Conservation (phyloP, 2,329 filamentous ascomycete genomes). For the Paraphaeosphaeria minitans region DNA sequence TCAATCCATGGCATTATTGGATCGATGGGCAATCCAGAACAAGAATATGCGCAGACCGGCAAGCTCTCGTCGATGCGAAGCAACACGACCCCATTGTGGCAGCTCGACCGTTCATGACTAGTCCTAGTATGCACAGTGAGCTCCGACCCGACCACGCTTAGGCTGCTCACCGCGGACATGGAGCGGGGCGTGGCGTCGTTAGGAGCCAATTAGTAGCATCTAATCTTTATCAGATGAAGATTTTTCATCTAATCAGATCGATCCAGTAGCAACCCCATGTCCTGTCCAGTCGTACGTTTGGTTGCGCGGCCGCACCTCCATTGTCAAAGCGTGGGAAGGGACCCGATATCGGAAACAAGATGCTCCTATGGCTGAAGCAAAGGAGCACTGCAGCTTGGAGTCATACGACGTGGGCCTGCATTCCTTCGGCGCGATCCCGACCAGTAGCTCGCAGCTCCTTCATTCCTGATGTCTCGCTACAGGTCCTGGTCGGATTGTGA, state of each 20-base stretch:
- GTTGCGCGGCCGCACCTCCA: background rate
- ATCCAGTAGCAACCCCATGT: background rate
- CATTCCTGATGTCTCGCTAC: background rate
- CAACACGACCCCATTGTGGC: background rate
- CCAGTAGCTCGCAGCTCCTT: background rate
- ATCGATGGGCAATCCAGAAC: background rate
- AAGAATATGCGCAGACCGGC: slow-evolving; percentile 5
- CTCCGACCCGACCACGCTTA: background rate
- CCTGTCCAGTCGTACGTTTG: slow-evolving; percentile 1
- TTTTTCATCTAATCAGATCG: slow-evolving; percentile 19
- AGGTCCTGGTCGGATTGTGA: background rate
- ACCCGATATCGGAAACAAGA: slow-evolving; percentile 3
- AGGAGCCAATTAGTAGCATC: slow-evolving; percentile 4
- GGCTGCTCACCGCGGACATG: slow-evolving; percentile 7
- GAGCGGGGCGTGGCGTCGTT: background rate
- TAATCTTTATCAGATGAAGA: slow-evolving; percentile 18
- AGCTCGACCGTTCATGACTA: background rate
- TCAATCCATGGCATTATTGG: background rate
- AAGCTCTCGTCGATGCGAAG: background rate
- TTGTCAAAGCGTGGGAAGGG: background rate
- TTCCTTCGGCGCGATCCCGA: background rate
- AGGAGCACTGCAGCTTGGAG: background rate
- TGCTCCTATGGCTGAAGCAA: background rate
- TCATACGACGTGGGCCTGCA: background rate
- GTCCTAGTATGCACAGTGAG: background rate